Percentiles rank a stretch among this genome's conserved stretches.
phyloP scores from a whole-genome alignment of 2,329 filamentous ascomycete species.

The Hymenoscyphus occultus region DNA sequence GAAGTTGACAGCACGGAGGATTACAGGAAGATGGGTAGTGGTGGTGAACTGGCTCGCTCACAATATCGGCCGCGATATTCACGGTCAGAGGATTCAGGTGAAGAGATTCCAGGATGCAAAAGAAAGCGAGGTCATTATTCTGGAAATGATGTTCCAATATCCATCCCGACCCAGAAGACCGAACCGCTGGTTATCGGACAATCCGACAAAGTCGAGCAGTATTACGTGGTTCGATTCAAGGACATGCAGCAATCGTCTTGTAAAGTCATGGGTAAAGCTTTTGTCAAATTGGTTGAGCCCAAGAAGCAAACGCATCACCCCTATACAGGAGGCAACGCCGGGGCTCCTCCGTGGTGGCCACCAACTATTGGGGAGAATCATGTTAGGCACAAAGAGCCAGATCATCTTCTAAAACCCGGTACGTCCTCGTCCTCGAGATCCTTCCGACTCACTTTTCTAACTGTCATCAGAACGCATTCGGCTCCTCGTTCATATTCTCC shows the following conservation, averaged over 20 bases:
- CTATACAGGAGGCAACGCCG: conserved; percentile 63
- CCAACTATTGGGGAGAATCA: conserved; percentile 51
- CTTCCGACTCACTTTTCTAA: neutral
- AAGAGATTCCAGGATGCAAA: conserved; percentile 22
- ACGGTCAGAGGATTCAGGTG: conserved; percentile 28
- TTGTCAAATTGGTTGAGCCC: conserved; percentile 72
- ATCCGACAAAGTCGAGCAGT: conserved; percentile 51
- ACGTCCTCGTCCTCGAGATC: conserved; percentile 26
- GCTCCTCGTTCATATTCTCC: conserved; percentile 58
- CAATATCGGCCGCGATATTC: conserved; percentile 17
- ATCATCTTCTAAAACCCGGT: conserved; percentile 69
- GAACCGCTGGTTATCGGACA: conserved; percentile 52
- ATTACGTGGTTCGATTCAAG: conserved; percentile 61
- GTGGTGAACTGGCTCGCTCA: conserved; percentile 16
- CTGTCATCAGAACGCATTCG: conserved; percentile 51
- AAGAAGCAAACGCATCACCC: conserved; percentile 75
- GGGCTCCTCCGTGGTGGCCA: conserved; percentile 67
- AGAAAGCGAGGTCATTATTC: conserved; percentile 25
- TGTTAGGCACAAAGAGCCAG: conserved; percentile 69
- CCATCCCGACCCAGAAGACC: conserved; percentile 25
- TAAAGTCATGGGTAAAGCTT: conserved; percentile 71
- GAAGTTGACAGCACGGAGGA: conserved; percentile 19
- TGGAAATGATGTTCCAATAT: conserved; percentile 22
- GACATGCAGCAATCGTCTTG: conserved; percentile 68
- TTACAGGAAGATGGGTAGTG: conserved; percentile 21